A percentile compares a stretch with the other conserved stretches of the same genome.
These are phyloP conservation scores for Myxozyma melibiosi DNA, from an alignment of 805 yeast genomes.

Conservation along the genomic window DNA sequence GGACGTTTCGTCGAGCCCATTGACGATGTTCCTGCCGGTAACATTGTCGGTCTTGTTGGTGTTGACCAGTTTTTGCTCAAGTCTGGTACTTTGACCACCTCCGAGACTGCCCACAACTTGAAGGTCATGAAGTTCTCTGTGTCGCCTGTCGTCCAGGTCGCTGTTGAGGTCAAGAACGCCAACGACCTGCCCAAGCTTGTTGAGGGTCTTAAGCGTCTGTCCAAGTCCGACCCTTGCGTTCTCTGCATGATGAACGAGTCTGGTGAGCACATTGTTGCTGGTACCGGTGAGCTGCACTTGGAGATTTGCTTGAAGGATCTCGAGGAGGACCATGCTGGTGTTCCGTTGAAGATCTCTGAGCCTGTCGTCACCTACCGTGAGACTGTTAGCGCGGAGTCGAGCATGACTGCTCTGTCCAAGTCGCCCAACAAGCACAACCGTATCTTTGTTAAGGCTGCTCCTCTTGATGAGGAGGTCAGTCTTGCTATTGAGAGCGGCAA, in stretches of 20 bases:
- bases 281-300: conserved; percentile 99
- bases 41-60: conserved; percentile 99
- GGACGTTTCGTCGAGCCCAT: conserved; percentile 98
- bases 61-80: conserved; percentile 99
- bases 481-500: conserved; percentile 91
- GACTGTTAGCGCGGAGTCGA: conserved; percentile 91
- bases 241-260: conserved; percentile 81
- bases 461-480: conserved; percentile 90
- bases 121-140: conserved; percentile 99
- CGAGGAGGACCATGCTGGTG: conserved; percentile 99
- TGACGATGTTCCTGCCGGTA: conserved; percentile 99
- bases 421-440: conserved; percentile 99
- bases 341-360: conserved; percentile 95
- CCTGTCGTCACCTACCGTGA: conserved; percentile 99
- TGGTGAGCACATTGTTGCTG: conserved; percentile 99
- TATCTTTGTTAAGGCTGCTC: conserved; percentile 96
- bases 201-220: conserved; percentile 99
- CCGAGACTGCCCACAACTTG: conserved; percentile 97
- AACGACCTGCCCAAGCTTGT: conserved; percentile 99
- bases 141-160: conserved; percentile 99
- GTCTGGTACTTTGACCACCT: conserved; percentile 98
- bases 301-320: conserved; percentile 96
- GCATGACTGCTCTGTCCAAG: conserved; percentile 95
- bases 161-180: conserved; percentile 99
- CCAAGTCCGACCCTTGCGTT: conserved; percentile 99